phyloP scores from a whole-genome alignment of 495 filamentous ascomycete species.

The Penicillium bialowiezense region DNA sequence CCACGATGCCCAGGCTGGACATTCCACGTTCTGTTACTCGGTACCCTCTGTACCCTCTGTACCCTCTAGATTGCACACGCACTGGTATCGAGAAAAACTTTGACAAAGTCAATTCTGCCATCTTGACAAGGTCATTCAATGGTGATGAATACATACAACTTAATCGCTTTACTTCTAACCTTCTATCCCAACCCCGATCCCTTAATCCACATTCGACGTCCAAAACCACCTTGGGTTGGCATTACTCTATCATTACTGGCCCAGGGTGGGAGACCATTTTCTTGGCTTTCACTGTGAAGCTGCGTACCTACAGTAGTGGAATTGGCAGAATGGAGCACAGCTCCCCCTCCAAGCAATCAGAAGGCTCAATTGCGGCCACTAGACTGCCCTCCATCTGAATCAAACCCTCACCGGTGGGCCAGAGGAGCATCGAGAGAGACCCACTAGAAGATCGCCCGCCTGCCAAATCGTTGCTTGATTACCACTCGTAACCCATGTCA shows the following conservation, averaged over 20 bases:
- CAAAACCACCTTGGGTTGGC: background rate
- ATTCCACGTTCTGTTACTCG: background rate
- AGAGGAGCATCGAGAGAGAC: constrained; percentile 25
- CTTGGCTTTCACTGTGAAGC: constrained; percentile 24
- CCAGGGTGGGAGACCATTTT: background rate
- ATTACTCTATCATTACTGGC: constrained; percentile 4
- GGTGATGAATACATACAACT: background rate
- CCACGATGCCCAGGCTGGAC: constrained; percentile 8
- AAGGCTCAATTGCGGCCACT: constrained; percentile 4
- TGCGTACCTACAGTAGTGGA: constrained; percentile 33
- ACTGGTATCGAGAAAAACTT: no score
- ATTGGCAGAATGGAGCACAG: constrained; percentile 5
- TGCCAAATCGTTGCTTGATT: constrained; percentile 26
- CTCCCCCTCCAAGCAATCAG: constrained; percentile 19
- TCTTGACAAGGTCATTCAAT: no score
- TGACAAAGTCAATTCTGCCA: no score
- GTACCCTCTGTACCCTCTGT: no score
- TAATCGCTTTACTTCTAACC: background rate
- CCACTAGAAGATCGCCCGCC: constrained; percentile 28
- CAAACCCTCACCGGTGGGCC: constrained; percentile 31
- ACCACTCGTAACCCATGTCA: background rate
- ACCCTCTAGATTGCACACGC: no score
- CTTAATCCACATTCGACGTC: background rate
- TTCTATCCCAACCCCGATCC: background rate
- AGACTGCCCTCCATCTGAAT: constrained; percentile 20